Evolutionary conservation across 225 moss, liverwort and hornwort species (phyloP), one percentile per base, ranked within the genome.

Genomic region (Marchantia polymorpha): DNA sequence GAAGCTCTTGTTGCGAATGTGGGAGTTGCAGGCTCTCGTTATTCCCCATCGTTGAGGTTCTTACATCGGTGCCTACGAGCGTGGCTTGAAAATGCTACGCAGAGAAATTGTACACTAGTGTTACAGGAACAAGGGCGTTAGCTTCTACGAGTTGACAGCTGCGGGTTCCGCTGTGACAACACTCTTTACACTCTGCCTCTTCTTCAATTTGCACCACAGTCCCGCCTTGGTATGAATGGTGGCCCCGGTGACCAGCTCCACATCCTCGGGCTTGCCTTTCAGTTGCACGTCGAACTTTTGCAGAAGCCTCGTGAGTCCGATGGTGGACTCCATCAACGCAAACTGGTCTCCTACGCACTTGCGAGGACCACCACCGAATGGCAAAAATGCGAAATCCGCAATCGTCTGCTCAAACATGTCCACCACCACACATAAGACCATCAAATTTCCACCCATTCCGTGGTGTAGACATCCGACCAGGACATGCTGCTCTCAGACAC

Each of bases 321-420:
- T 85, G 17, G 94, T 91, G 3, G 94, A 93, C 67, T 97, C 97
- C 94, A 97, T 94, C 52, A 97, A 81, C 16, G 97, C 97, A 87
- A 97, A 97, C 79, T 94, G 94, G 81, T 97, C 97, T 52, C 97
- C 97, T 29, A 97, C 97, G 87, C 97, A 97, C 81, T 97, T 97
- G 55, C 97, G 94, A 81, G 96, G 92, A 60, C 97, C 97, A 46
- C 97, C 97, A 51, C 97, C 97, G 74, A 97, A 97, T 10, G 97
- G 97, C 75, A 97, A 79, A 82, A 94, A 97, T 15, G 97, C 94
- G 78, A 94, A 97, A 86, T 97, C 96, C 77, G 96, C 83, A 84
- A 92, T 94, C 60, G 88, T 81, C 96, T 96, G 87, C 64, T 72
- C 55, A 14, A 10, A 16, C 0, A 39, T 11, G 23, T 19, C 11